Evolutionary conservation across 179 eudicot species (phyloP).

Genomic region (Dionaea muscipula): DNA sequence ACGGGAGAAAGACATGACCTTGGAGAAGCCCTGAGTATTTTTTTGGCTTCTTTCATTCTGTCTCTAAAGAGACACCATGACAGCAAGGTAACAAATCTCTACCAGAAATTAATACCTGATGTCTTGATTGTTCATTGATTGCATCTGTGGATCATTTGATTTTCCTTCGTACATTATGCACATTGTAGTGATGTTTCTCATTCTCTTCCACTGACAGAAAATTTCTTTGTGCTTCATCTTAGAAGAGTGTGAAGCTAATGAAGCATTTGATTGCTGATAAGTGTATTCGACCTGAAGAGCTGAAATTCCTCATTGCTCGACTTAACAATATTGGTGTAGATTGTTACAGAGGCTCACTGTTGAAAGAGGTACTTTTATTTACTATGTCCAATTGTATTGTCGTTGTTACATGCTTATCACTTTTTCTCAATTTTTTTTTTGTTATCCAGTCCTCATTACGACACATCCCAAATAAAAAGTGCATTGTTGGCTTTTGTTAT

Average conservation of each 20-base stretch:
- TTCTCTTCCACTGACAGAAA: conserved; percentile 7
- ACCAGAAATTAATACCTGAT: conserved; percentile 33
- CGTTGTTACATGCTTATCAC: neutral
- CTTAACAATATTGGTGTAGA: conserved; percentile 58
- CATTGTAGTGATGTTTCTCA: neutral
- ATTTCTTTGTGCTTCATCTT: conserved; percentile 20
- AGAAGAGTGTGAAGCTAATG: conserved; percentile 41
- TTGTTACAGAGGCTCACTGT: conserved; percentile 32
- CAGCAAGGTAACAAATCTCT: conserved; percentile 24
- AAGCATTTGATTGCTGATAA: conserved; percentile 41
- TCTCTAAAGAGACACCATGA: conserved; percentile 39
- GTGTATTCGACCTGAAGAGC: conserved; percentile 38
- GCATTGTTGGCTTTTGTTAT: too few species aligned
- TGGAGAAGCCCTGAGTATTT: conserved; percentile 40
- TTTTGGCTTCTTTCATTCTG: conserved; percentile 52
- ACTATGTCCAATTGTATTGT: conserved; percentile 1
- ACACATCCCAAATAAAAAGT: too few species aligned
- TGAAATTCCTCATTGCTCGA: conserved; percentile 43
- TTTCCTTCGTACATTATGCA: neutral
- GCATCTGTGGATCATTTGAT: neutral
- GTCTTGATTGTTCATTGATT: too few species aligned
- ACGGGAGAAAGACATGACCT: conserved; percentile 25
- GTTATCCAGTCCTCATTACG: neutral
- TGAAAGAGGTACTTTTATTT: conserved; percentile 44
- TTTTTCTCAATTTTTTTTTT: neutral